These are phyloP conservation scores for Fonsecaea nubica DNA, from an alignment of 2,329 filamentous ascomycete species.

Conservation along the genomic window DNA sequence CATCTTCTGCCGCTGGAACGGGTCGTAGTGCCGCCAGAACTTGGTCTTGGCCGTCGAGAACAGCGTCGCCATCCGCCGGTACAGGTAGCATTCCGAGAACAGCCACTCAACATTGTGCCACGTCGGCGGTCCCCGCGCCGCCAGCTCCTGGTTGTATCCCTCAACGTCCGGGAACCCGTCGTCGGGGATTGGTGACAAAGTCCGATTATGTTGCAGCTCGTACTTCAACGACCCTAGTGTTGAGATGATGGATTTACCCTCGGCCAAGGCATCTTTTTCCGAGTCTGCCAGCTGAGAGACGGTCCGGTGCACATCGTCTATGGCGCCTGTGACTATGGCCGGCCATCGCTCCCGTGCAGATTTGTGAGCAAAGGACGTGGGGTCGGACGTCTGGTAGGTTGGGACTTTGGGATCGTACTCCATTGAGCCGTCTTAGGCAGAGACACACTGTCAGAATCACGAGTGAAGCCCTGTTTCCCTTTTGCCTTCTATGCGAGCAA, in stretches of 20 bases:
- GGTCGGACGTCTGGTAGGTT: constrained; percentile 75
- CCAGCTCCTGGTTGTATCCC: constrained; percentile 84
- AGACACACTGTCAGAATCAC: neutral
- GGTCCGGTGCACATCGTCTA: constrained; percentile 87
- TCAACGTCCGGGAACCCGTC: constrained; percentile 74
- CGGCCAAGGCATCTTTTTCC: constrained; percentile 66
- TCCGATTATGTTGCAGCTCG: constrained; percentile 86
- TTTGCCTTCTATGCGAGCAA: neutral
- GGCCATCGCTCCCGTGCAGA: constrained; percentile 92
- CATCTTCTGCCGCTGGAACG: constrained; percentile 44
- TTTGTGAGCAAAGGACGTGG: constrained; percentile 82
- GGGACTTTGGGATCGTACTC: constrained; percentile 73
- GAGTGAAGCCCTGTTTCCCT: neutral
- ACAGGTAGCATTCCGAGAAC: constrained; percentile 92
- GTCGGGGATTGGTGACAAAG: constrained; percentile 70
- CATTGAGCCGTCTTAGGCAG: constrained; percentile 56
- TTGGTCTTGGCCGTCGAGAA: constrained; percentile 71
- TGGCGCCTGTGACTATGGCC: constrained; percentile 87
- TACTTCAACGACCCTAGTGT: constrained; percentile 86
- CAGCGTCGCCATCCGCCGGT: constrained; percentile 76
- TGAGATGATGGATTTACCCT: constrained; percentile 86
- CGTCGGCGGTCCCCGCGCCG: constrained; percentile 57
- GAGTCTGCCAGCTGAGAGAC: constrained; percentile 59
- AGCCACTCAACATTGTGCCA: constrained; percentile 92
- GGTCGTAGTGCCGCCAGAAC: constrained; percentile 79